Conservation (phyloP, 192 early-diverging fungal species). For the Coemansia sp. region DNA sequence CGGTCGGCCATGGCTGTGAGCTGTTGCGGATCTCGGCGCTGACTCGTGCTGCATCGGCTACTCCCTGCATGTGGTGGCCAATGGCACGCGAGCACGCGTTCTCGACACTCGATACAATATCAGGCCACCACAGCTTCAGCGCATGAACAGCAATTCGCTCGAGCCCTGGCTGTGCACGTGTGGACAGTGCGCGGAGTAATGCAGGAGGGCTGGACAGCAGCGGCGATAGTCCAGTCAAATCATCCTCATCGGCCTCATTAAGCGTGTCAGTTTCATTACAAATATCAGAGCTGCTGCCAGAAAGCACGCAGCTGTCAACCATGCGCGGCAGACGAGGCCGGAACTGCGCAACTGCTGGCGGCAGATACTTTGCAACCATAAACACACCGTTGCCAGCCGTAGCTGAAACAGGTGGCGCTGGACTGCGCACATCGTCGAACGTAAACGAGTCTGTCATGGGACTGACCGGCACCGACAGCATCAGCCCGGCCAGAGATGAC, state of each 20-base stretch:
- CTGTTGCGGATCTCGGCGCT: constrained; percentile 10
- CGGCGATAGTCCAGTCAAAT: constrained; percentile 12
- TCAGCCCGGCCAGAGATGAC: constrained; percentile 42
- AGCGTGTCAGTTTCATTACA: not conserved
- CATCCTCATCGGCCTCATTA: constrained; percentile 34
- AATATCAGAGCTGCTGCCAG: not conserved
- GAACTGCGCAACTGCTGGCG: constrained; percentile 37
- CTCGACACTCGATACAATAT: not conserved
- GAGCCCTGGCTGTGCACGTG: constrained; percentile 35
- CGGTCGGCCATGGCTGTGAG: constrained; percentile 7
- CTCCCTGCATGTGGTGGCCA: constrained; percentile 6
- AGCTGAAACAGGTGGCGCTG: not conserved
- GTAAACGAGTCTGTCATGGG: constrained; percentile 8
- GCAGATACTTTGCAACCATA: constrained; percentile 43
- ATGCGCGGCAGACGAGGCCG: constrained; percentile 34
- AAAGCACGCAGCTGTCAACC: constrained; percentile 18
- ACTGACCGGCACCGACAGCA: constrained; percentile 23
- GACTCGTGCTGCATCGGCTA: constrained; percentile 25
- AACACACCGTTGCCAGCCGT: constrained; percentile 19
- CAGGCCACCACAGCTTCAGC: constrained; percentile 36
- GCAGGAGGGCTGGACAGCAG: constrained; percentile 13
- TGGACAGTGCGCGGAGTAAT: constrained; percentile 24
- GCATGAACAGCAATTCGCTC: constrained; percentile 27
- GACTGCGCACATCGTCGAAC: constrained; percentile 1
- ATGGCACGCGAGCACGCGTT: constrained; percentile 11